Evolutionary conservation across 257 asterid genomes (phyloP), one percentile per base, ranked within the genome.

Genomic region (Schizonepeta tenuifolia): DNA sequence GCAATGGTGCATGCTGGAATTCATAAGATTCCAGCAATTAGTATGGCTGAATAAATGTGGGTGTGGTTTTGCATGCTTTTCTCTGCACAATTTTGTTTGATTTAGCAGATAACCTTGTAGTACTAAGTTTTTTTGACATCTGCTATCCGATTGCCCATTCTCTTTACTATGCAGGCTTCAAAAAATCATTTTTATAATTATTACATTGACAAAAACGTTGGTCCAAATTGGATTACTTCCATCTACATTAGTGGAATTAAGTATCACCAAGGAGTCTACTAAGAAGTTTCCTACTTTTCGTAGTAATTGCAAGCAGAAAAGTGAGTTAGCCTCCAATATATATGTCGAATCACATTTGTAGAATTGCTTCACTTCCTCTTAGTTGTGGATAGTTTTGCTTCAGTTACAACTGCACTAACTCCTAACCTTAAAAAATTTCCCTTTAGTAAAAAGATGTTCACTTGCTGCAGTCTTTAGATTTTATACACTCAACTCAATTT

Each of bases 1-100:
- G 87, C 69, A 47, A 89, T 88, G 96, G 75, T 67, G 36, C 77
- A 78, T 83, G 85, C 92, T 73, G 90, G 97, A 68, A 77, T 89
- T 78, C 80, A 79, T 44, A 90, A 90, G 83, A 54, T 89, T 82
- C 96, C 96, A 9, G 96, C 94, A 53, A 84, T 83, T 78, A 89
- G 98, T 76, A 59, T 77, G 73, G 73, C 77, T 12, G 63, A 76
- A 72, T 71, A 55, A 70, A 20, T 8, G 61, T 13, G 15, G 58
- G 41, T 47, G 14, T 38, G 5, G n/a, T 31, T 74, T 26, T 11
- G 60, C 38, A 51, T 79, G 74, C 65, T 68, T 10, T 60, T 67
- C 71, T 66, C 33, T 2, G 44, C 60, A 10, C 53, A 47, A 21
- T 28, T 21, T 46, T 13, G 1, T 67, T 7, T 3, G 20, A 51